Conservation (phyloP, 345 rosid species). For the Arabidopsis suecica region DNA sequence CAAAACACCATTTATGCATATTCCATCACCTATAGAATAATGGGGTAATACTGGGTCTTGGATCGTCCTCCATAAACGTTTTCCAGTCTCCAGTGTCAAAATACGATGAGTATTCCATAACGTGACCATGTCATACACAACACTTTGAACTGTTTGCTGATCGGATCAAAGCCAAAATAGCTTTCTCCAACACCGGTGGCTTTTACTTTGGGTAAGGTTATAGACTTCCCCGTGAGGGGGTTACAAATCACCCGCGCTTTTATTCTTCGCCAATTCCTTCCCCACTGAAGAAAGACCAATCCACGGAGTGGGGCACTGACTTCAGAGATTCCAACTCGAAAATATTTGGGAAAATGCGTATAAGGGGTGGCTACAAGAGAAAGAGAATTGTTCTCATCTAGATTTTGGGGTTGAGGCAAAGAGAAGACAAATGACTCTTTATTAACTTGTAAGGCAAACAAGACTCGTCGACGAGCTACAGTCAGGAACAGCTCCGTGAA, state of each 20-base stretch:
- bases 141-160: background rate
- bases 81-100: background rate
- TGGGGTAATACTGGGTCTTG: background rate
- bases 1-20: background rate
- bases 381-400: no score
- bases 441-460: background rate
- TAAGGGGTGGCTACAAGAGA: conserved; percentile 10
- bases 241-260: no score
- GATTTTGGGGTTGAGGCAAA: background rate
- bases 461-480: background rate
- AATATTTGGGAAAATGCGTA: no score
- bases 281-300: no score
- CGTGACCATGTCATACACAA: background rate
- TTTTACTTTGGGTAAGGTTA: background rate
- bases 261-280: no score
- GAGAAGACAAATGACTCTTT: background rate
- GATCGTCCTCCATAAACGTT: background rate
- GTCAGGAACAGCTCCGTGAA: conserved; percentile 1
- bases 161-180: background rate
- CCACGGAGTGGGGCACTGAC: no score
- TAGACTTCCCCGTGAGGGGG: background rate
- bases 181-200: no score
- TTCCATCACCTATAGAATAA: background rate
- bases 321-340: no score
- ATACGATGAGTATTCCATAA: no score